Base-by-base conservation (phyloP, 768 basidiomycete genomes). In the Hydnum rufescens region DNA sequence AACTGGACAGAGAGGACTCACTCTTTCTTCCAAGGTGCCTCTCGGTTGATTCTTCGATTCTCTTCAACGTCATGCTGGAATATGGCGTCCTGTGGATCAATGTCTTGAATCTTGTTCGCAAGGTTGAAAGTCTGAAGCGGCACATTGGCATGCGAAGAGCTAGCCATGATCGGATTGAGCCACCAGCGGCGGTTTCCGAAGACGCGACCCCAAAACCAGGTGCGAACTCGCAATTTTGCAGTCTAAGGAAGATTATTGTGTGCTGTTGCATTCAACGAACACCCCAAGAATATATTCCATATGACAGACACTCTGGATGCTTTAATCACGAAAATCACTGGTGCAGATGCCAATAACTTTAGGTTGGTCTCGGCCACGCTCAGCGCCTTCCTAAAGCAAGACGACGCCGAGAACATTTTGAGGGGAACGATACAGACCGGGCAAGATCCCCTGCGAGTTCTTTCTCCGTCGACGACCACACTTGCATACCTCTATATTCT, bases 11-110 rank as follows among this genome's bases (percentile, higher is more conserved):
- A 31, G 5, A 8, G 13, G 13, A 39, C 46, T 51, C 46, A 92
- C 90, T 97, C 93, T 60, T 77, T 76, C 53, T 71, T 71, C 93
- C 93, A 99, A 28, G 86, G 88, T 25, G 73, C 68, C 57, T 80
- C 78, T 32, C 72, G 66, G 58, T 78, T 76, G 55, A 88, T 73
- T 51, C 69, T 66, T 60, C 64, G 75, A 64, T 87, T 74, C n/a
- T 71, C 78, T 26, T 75, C 77, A 5, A 67, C 68, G 62, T 88
- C 82, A 56, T 74, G 87, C 29, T 70, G 73, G 67, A 79, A 88
- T 50, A 92, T 85, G 61, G 79, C 75, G 61, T 89, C 86, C 60
- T 84, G 75, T 3, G 78, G 74, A 0, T 80, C 74, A 49, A 88
- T 64, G 46, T 85, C 76, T 25, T 72, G 64, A 25, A 88, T 70